Base-by-base conservation (phyloP, 345 rosid genomes). In the Eucalyptus erythrocorys region DNA sequence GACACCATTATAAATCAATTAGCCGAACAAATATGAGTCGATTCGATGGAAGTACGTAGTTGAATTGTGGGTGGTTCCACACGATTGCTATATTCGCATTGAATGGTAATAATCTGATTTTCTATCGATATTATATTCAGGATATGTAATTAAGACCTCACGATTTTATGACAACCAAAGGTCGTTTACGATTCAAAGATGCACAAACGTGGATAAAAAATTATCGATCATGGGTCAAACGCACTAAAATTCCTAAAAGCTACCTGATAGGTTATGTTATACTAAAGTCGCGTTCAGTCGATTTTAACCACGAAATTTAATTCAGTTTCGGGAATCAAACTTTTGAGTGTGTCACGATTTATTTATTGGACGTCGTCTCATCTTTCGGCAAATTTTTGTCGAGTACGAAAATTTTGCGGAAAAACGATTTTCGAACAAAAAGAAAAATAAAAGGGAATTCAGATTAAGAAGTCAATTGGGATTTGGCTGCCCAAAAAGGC, bases 231-330 rank as follows among this genome's bases (percentile, higher is more conserved):
- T 0, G 0, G 1, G 24, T 19, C 10, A 51, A 51, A 19, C 4
- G 2, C 2, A 51, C 2, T 51, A 3, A 51, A 51, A 51, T 51
- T 1, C 24, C 4, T 19, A 51, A 51, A 51, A 51, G 24, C 0
- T 51, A 51, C 22, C 24, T 0, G 8, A 19, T 51, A 51, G 24
- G 4, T 51, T 51, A 51, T 51, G 2, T 51, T 4, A 0, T 51
- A 51, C 55, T 51, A 51, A 51, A 51, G 55, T 51, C 0, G 55
- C 0, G 0, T 51, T 3, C 0, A 0, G 24, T 51, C 10, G 2
- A 51, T 51, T 51, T 51, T 51, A 51, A 7, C 0, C 55, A 51
- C 0, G 0, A 19, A 51, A 51, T 51, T 51, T 19, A 51, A 51
- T 51, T 19, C 0, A 24, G 10, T 51, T 51, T 7, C 4, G 0